Evolutionary conservation across 2,329 filamentous ascomycete genomes (phyloP), one percentile per base, ranked within the genome.

Genomic region (Arthrobotrys iridis): DNA sequence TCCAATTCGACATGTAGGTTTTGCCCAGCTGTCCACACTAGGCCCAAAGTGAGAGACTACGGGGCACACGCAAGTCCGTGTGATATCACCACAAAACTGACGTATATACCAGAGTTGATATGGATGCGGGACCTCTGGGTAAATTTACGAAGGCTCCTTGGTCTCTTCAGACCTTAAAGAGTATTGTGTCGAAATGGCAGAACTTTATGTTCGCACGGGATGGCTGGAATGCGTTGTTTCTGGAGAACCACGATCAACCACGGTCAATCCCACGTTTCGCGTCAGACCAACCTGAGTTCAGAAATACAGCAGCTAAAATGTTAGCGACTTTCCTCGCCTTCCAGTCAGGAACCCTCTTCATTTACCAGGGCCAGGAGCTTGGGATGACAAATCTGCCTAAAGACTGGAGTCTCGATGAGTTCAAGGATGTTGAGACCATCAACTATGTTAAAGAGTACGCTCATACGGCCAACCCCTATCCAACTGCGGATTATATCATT

Each of bases 361-460:
- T 91, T n/a, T 91, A 90, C 79, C 89, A 91, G 80, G 89, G 89
- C 10, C 88, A 91, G 79, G 89, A 91, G 81, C 83, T 91, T 33
- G 89, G 88, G 15, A 90, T 90, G 86, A 83, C 85, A 33, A 90
- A 90, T 78, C 84, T 89, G 18, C 70, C 70, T 10, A 81, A 82
- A 7, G 83, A 85, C 3, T 90, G 89, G 88, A 82, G 82, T 0
- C 87, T 90, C 60, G 83, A 87, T 2, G 87, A 90, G 77, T 93
- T 91, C 82, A 88, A 89, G 80, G 90, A 93, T 77, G 84, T 92
- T 40, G 86, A 89, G 73, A 85, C 45, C 3, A 48, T 48, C 22
- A 48, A 48, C 22, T 48, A 48, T n/a, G 3, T 48, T 1, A 48
- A 48, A 5, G 45, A 48, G 45, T 48, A 48, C 28, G 45, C 11